Conservation (phyloP, 2,329 filamentous ascomycete genomes). For the Xylaria sp. region DNA sequence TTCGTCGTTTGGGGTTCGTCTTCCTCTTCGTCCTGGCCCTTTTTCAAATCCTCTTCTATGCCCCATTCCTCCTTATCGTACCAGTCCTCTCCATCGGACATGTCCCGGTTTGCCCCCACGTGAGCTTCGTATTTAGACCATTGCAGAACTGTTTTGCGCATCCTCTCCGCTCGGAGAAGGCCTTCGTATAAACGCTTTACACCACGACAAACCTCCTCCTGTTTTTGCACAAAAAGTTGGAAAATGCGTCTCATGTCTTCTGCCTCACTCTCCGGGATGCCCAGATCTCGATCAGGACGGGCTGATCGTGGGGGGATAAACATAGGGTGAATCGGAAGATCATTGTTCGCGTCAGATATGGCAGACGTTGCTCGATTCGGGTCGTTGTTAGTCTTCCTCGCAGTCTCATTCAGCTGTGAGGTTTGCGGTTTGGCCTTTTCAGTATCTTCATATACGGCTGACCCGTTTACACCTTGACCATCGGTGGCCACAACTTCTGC, state of each 20-base stretch:
- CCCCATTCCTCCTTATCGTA: slow-evolving; percentile 84
- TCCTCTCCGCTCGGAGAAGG: slow-evolving; percentile 73
- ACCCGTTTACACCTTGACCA: slow-evolving; percentile 27
- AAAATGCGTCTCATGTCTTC: slow-evolving; percentile 78
- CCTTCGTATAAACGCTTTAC: slow-evolving; percentile 71
- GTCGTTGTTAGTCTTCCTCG: slow-evolving; percentile 27
- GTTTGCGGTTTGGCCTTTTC: slow-evolving; percentile 29
- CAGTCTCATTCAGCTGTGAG: slow-evolving; percentile 21
- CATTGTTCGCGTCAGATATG: slow-evolving; percentile 52
- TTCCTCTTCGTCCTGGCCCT: slow-evolving; percentile 83
- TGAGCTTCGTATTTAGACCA: slow-evolving; percentile 83
- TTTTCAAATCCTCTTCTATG: slow-evolving; percentile 74
- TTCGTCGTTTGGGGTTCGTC: slow-evolving; percentile 70
- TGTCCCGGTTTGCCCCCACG: slow-evolving; percentile 67
- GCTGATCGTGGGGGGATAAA: slow-evolving; percentile 70
- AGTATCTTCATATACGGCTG: slow-evolving; percentile 18
- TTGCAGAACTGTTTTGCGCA: slow-evolving; percentile 72
- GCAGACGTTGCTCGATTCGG: slow-evolving; percentile 36
- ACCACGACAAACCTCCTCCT: slow-evolving; percentile 80
- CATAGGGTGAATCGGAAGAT: slow-evolving; percentile 73
- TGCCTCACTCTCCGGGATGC: slow-evolving; percentile 74
- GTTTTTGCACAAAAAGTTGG: slow-evolving; percentile 81
- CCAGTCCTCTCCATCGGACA: slow-evolving; percentile 91
- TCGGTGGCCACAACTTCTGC: slow-evolving; percentile 4
- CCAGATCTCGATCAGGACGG: slow-evolving; percentile 71